Evolutionary conservation across 805 yeast species (phyloP), one percentile per base, ranked within the genome.

Genomic region (Saturnispora bothae): DNA sequence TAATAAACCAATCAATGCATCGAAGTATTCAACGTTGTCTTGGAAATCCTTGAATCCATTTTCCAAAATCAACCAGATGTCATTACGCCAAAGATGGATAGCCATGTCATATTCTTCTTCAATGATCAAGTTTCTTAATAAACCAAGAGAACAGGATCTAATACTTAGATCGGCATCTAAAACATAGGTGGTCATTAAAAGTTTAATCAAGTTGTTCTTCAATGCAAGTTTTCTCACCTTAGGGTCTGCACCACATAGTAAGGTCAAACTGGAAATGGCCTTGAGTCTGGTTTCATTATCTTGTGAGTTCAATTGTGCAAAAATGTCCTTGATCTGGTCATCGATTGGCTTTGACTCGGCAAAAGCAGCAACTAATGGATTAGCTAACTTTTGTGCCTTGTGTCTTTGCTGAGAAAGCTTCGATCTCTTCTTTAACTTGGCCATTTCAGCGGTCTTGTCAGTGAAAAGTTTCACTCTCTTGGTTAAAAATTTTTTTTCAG

Each of bases 61-160:
- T 33, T 67, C 71, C 29, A 85, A 66, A 20, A 71, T 60, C 0
- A 70, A 64, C 82, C 95, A 78, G 30, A 89, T 74, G 44, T 81
- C 76, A 14, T 76, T 74, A 53, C 96, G 72, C 83, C 94, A 81
- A 38, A 83, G 56, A 54, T 72, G 74, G 16, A 73, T 71, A 20
- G 85, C 75, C 27, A 84, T 70, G 45, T 84, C 94, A 48, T 83
- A 78, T 16, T 96, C 96, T 59, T 86, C 95, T 52, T 84, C 95
- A 38, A 84, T 66, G 3, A 81, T 78, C 40, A 89, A 53, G 52
- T 82, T 85, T 54, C 95, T 71, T 45, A 92, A 61, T 18, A 89
- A 63, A 1, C 95, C 96, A 48, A 75, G 78, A 1, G 89, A 68
- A 14, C 22, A 13, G 20, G 28, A 21, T 28, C 40, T 31, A n/a